Evolutionary conservation across 2,329 filamentous ascomycete genomes (phyloP), one percentile per base, ranked within the genome.

Genomic region (Daldinia sp.): DNA sequence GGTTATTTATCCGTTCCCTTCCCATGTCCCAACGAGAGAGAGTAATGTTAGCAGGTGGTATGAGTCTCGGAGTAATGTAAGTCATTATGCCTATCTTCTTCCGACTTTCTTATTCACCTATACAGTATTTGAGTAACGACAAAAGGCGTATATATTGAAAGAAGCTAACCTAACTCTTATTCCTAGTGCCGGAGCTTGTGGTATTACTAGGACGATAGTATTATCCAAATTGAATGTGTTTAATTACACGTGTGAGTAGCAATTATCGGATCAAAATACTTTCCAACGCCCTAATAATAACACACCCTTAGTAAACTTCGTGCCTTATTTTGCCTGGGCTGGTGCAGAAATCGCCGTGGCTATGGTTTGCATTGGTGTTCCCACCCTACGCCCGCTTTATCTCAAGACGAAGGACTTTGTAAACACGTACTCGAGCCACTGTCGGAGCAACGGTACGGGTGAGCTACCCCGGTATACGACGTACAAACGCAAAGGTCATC

Each of bases 151-250:
- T 8, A 25, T 35, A 52, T 43, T 27, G 13, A 10, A 13, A 19
- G 4, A 23, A n/a, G 49, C 55, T 68, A 13, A 68, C 32, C 55
- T 68, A 13, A 68, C 32, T 29, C 27, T 9, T 13, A 10, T 23
- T 8, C 3, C 11, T 47, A 77, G 75, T 39, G 76, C 75, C 19
- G 76, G 75, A 3, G 75, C 72, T 17, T 77, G 75, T 34, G 76
- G 75, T 13, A 76, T 77, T 27, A 72, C 68, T 2, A 62, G 72
- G 39, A 74, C 71, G 3, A 65, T 72, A 1, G 70, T 74, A 4
- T 62, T 74, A 3, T 69, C 71, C 1, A 60, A 55, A 15, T 60
- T 73, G 1, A 63, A 72, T 48, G 70, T 72, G n/a, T 70, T 61
- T 39, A 71, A 73, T 47, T 74, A 73, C 49, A 74, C 72, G 21